Base-by-base conservation (phyloP, 352 stramenopile genomes). In the Phytophthora rubi region DNA sequence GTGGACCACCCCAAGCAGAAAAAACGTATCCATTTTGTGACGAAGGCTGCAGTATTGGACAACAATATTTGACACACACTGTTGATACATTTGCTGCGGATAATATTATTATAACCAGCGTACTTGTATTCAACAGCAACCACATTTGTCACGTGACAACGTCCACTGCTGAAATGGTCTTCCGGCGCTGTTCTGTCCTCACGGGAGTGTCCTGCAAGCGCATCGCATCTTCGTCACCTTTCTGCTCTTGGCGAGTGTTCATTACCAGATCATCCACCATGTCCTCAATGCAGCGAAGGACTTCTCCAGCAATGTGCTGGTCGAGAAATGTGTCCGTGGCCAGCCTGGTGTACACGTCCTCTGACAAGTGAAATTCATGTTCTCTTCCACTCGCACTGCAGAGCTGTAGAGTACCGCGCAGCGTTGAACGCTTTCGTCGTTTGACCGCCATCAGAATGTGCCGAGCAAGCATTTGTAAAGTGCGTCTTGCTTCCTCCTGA, bases 51-150 rank as follows among this genome's bases (percentile, higher is more conserved):
- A 52, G 80, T 86, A 53, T 66, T 88, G 4, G 71, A 79, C 23
- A 60, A 72, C 62, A 5, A 72, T 88, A 28, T 82, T 77, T 4
- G 77, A 87, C 21, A 77, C 67, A 28, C 67, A 28, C 63, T 87
- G 8, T 55, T 82, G 18, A 73, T 67, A 21, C 72, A 68, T 26
- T 57, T 87, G 53, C 48, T 76, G 26, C 69, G 45, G 64, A 49
- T 45, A 23, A 37, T 30, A 10, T 26, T 45, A 23, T 44, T 30
- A 10, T 26, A 49, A 18, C 3, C 26, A 30, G 26, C 18, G 18
- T 21, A 21, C 18, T 21, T 30, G 26, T 30, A 30, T 30, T 30
- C 26, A 2, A 30, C 26, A 5, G 26, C 26, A 5, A 30, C 26
- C 3, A 30, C 26, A 42, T 6, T 42, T 16, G 12, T 42, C 35